Evolutionary conservation across 345 rosid genomes (phyloP).

Genomic region (Lepidium africanum): DNA sequence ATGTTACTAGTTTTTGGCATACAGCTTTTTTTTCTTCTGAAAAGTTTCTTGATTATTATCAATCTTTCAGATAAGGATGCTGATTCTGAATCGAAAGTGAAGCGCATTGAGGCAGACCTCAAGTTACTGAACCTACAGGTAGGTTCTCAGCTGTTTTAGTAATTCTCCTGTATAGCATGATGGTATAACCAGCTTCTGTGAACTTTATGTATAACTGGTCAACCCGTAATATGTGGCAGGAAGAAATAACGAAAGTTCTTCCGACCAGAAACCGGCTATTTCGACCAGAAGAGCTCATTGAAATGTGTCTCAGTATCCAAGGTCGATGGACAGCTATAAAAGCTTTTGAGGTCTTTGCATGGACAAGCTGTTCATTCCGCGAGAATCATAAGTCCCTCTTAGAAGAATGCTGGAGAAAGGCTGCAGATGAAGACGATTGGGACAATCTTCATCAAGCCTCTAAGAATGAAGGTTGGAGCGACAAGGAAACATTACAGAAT

Average conservation of each 20-base stretch:
- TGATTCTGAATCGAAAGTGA: slow-evolving; percentile 43
- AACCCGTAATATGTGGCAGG: slow-evolving; percentile 36
- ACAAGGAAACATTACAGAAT: slow-evolving; percentile 61
- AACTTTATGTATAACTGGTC: not conserved
- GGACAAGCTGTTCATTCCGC: slow-evolving; percentile 75
- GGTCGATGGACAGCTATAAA: slow-evolving; percentile 46
- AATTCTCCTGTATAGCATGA: not conserved
- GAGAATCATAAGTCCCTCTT: slow-evolving; percentile 60
- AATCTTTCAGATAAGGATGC: slow-evolving; percentile 32
- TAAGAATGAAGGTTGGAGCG: slow-evolving; percentile 72
- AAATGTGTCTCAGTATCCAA: slow-evolving; percentile 50
- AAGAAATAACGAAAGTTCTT: slow-evolving; percentile 46
- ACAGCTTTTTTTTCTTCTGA: not conserved
- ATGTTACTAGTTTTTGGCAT: not conserved
- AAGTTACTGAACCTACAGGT: slow-evolving; percentile 89
- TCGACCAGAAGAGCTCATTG: slow-evolving; percentile 68
- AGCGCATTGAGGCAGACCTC: slow-evolving; percentile 79
- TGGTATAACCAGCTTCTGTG: not conserved
- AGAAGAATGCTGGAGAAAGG: slow-evolving; percentile 88
- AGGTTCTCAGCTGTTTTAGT: not conserved
- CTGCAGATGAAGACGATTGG: slow-evolving; percentile 79
- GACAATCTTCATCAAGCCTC: slow-evolving; percentile 56
- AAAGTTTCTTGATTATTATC: not conserved
- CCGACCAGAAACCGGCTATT: slow-evolving; percentile 37
- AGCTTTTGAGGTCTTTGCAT: slow-evolving; percentile 82